Evolutionary conservation across 2,329 filamentous ascomycete species (phyloP), one percentile per base, ranked within the genome.

Genomic region (Lasiodiplodia hormozganensis): DNA sequence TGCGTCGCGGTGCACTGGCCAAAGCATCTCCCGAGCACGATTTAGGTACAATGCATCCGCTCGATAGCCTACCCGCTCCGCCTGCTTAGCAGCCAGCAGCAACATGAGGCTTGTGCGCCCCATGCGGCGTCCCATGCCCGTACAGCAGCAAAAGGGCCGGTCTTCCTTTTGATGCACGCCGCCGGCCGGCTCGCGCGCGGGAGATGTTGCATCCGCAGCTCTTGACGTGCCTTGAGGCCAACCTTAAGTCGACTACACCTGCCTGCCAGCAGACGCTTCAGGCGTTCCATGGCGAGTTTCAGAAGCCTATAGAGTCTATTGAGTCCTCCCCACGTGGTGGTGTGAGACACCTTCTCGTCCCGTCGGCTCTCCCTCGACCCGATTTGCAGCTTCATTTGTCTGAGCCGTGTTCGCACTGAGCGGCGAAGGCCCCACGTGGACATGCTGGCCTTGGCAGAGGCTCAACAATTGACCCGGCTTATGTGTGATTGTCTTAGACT

Each of bases 191-290:
- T 43, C 40, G 58, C 40, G 43, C 43, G 43, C 58, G 60, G 47
- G 60, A 64, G 60, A 52, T 64, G 47, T 64, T 49, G 60, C 51
- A 64, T 64, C 60, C 60, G 60, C 47, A 21, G 43, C 58, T 62
- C 58, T 62, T 62, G 58, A 62, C 58, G 43, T 64, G 31, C 60
- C 60, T 38, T 64, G 60, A 49, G 36, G 60, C 60, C 43, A 64
- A 64, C 60, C 60, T 64, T 64, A 64, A 64, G 28, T 64, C 60
- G 60, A 64, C 60, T 49, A 52, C 60, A 64, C 60, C 60, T 64
- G 52, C 31, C 31, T 43, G 18, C 10, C 60, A 40, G 28, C 47
- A 40, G 47, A 21, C 58, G 40, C 40, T 23, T 51, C 49, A 28
- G 43, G 58, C 58, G 58, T 36, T 4, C 28, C 12, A 25, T 34